phyloP scores from a whole-genome alignment of 495 filamentous ascomycete species.

The Schizothecium vesticola region DNA sequence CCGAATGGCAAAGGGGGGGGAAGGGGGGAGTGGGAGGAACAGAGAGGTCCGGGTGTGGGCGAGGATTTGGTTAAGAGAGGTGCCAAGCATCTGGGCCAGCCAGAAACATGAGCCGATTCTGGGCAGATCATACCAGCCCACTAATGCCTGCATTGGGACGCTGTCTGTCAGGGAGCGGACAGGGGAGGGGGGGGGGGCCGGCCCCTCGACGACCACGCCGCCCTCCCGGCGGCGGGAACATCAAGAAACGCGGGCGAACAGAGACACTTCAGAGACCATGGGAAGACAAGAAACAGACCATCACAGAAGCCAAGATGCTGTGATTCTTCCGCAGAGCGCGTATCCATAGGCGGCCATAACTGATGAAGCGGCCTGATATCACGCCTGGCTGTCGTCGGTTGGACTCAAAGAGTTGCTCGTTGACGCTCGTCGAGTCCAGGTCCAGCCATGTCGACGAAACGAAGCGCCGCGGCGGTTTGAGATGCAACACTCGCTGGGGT shows the following conservation, averaged over 20 bases:
- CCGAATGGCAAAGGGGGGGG: constrained; percentile 27
- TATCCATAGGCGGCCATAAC: neutral
- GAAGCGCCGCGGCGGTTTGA: constrained; percentile 9
- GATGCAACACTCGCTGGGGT: neutral
- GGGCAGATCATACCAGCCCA: constrained; percentile 49
- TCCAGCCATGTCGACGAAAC: constrained; percentile 4
- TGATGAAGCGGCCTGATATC: neutral
- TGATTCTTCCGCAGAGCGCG: neutral
- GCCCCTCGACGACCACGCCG: neutral
- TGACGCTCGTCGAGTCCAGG: neutral
- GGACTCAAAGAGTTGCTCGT: neutral
- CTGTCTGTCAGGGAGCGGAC: constrained; percentile 9
- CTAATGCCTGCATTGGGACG: constrained; percentile 39
- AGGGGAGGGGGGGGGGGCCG: too few relatives aligned
- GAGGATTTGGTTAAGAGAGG: constrained; percentile 43
- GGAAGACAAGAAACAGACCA: neutral
- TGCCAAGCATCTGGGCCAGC: constrained; percentile 32
- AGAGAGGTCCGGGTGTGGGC: constrained; percentile 36
- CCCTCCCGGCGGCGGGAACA: neutral
- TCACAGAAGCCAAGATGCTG: neutral
- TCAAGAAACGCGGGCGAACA: neutral
- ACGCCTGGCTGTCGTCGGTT: neutral
- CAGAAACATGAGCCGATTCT: constrained; percentile 41
- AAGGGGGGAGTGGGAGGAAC: constrained; percentile 24
- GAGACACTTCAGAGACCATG: neutral